Conservation (phyloP, 1,284 basidiomycete genomes). For the Trametes sp. region DNA sequence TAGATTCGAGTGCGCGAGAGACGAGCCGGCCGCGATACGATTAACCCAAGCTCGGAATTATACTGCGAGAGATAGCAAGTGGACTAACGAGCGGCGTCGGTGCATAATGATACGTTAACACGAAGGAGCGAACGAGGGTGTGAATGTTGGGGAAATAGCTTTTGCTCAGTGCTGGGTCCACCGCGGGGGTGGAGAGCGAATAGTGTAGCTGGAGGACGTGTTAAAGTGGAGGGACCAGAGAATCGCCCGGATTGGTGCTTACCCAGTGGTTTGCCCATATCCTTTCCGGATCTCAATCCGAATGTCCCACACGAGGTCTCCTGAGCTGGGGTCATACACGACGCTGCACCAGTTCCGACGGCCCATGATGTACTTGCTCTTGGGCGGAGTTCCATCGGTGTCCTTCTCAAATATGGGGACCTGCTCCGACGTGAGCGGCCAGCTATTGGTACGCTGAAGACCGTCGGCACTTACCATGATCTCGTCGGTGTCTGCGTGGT, state of each 20-base stretch:
- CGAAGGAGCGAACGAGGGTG: conserved; percentile 3
- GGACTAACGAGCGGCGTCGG: conserved; percentile 15
- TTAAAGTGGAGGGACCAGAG: not conserved
- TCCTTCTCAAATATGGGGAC: conserved; percentile 83
- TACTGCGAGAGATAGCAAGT: conserved; percentile 11
- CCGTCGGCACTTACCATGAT: conserved; percentile 65
- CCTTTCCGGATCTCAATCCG: conserved; percentile 89
- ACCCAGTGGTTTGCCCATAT: conserved; percentile 79
- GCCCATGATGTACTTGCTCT: conserved; percentile 86
- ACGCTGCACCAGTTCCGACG: conserved; percentile 92
- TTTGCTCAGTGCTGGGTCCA: conserved; percentile 44
- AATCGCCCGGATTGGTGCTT: conserved; percentile 15
- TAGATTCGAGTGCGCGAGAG: conserved; percentile 7
- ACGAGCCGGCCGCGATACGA: conserved; percentile 14
- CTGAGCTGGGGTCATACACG: conserved; percentile 62
- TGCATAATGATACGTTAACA: conserved; percentile 26
- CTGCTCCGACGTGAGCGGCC: conserved; percentile 46
- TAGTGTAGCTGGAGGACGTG: conserved; percentile 32
- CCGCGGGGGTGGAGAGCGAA: conserved; percentile 57
- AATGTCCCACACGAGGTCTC: conserved; percentile 87
- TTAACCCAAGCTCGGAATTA: conserved; percentile 14
- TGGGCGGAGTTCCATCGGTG: conserved; percentile 71
- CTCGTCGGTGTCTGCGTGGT: conserved; percentile 83
- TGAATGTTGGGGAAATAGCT: not conserved
- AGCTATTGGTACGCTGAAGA: not conserved